phyloP scores from a whole-genome alignment of 306 rosid genomes.

The Cajanus cajan region DNA sequence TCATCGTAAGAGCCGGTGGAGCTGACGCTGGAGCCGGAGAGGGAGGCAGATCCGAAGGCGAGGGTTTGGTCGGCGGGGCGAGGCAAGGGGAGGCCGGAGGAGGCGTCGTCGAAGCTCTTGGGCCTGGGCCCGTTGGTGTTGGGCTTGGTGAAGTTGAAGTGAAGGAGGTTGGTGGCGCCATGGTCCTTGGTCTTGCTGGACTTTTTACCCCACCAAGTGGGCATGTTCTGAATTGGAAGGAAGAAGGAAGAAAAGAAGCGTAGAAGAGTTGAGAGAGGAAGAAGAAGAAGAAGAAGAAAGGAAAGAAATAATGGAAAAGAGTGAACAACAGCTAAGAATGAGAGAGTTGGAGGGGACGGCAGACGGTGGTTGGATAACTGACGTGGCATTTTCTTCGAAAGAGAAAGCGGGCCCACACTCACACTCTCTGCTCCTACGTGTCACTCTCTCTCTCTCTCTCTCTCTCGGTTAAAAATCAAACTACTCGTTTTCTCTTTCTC shows the following conservation, averaged over 20 bases:
- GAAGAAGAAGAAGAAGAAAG: slow-evolving; percentile 20
- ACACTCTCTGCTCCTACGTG: slow-evolving; percentile 17
- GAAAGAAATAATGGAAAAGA: neutral
- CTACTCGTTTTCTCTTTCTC: no score
- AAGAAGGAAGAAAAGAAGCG: no score
- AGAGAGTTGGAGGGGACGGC: slow-evolving; percentile 47
- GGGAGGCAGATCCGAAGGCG: slow-evolving; percentile 63
- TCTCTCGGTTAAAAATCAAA: no score
- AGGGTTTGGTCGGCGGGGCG: slow-evolving; percentile 65
- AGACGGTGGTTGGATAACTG: slow-evolving; percentile 74
- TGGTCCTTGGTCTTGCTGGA: slow-evolving; percentile 55
- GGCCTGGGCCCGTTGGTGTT: slow-evolving; percentile 30
- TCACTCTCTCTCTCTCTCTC: neutral
- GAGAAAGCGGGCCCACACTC: slow-evolving; percentile 14
- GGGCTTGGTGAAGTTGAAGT: slow-evolving; percentile 43
- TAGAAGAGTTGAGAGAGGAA: slow-evolving; percentile 30
- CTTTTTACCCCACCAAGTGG: slow-evolving; percentile 83
- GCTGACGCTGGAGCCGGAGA: slow-evolving; percentile 70
- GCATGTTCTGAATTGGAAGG: slow-evolving; percentile 47
- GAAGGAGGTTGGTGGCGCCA: neutral
- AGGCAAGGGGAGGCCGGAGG: slow-evolving; percentile 66
- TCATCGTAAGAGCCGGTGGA: slow-evolving; percentile 76
- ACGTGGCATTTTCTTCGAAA: slow-evolving; percentile 54
- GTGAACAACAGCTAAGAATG: slow-evolving; percentile 50
- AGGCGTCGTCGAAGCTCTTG: slow-evolving; percentile 54